A percentile compares a stretch with the other conserved stretches of the same genome.
Conservation (phyloP, 1,139 yeast genomes). For the Blastobotrys persicus region DNA sequence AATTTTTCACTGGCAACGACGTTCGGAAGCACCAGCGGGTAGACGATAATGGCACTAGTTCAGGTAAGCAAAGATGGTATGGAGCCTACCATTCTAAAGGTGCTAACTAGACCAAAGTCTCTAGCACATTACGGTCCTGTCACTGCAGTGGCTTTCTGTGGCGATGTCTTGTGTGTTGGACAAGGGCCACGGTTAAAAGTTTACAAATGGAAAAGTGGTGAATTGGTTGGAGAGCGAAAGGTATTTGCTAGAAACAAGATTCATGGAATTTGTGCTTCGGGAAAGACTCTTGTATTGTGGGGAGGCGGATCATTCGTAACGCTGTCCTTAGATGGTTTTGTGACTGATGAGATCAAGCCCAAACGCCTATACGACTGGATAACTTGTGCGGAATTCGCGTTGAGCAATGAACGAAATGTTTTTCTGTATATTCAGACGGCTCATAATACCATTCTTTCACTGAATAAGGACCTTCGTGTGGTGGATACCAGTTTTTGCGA, state of each 20-base stretch:
- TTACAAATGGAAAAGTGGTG: constrained; percentile 47
- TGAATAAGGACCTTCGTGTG: constrained; percentile 41
- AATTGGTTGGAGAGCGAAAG: constrained; percentile 43
- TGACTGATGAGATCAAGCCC: constrained; percentile 22
- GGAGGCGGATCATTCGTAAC: constrained; percentile 74
- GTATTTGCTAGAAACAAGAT: constrained; percentile 71
- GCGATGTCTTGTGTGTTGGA: constrained; percentile 55
- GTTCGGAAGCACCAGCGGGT: no score
- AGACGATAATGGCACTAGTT: no score
- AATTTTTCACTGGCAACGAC: no score
- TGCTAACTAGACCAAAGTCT: constrained; percentile 13
- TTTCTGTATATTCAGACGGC: constrained; percentile 60
- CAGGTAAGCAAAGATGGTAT: no score
- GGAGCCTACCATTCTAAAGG: no score
- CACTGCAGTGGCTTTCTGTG: constrained; percentile 54
- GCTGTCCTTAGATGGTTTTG: constrained; percentile 36
- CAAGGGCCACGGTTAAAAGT: constrained; percentile 67
- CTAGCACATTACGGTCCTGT: constrained; percentile 68
- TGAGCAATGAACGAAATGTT: constrained; percentile 36
- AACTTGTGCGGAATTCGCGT: constrained; percentile 52
- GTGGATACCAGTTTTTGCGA: constrained; percentile 50
- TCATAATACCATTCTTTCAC: constrained; percentile 65
- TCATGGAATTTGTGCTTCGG: constrained; percentile 58
- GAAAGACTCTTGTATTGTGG: constrained; percentile 47
- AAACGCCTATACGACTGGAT: constrained; percentile 77